A percentile compares a stretch with the other conserved stretches of the same genome.
phyloP scores from a whole-genome alignment of 441 rosid species.

The Erysimum cheiri region DNA sequence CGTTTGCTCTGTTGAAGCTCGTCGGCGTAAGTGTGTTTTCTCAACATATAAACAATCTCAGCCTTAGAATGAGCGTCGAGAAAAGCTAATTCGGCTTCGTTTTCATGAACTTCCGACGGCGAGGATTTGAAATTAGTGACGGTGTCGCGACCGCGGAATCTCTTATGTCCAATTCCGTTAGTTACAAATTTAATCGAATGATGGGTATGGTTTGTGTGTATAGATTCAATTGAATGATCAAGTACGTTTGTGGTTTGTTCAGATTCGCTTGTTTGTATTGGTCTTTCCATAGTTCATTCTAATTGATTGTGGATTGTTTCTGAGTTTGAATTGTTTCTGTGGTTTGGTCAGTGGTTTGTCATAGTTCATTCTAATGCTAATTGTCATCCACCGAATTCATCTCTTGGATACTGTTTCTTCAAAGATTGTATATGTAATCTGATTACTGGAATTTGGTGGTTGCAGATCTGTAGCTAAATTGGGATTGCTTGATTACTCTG shows the following conservation, averaged over 20 bases:
- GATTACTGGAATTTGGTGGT: conserved; percentile 21
- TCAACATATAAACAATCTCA: conserved; percentile 92
- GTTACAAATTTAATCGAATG: no score
- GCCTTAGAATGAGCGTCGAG: conserved; percentile 80
- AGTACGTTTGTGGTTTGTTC: no score
- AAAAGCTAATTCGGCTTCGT: conserved; percentile 54
- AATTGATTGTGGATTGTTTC: no score
- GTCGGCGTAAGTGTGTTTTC: conserved; percentile 88
- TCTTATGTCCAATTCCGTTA: no score
- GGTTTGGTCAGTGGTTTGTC: no score
- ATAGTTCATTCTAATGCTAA: no score
- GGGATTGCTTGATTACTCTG: conserved; percentile 58
- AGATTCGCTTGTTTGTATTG: no score
- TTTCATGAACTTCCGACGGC: background rate
- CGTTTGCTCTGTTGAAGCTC: conserved; percentile 82
- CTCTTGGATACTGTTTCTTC: conserved; percentile 5
- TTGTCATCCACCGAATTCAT: background rate
- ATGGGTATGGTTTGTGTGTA: no score
- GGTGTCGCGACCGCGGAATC: conserved; percentile 90
- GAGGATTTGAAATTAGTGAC: conserved; percentile 71
- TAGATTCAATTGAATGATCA: no score
- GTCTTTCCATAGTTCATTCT: no score
- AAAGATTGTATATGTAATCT: background rate
- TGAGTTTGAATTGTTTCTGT: no score
- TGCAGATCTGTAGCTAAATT: conserved; percentile 71